Evolutionary conservation across 345 rosid species (phyloP).

Genomic region (rapeseed (Brassica napus)): DNA sequence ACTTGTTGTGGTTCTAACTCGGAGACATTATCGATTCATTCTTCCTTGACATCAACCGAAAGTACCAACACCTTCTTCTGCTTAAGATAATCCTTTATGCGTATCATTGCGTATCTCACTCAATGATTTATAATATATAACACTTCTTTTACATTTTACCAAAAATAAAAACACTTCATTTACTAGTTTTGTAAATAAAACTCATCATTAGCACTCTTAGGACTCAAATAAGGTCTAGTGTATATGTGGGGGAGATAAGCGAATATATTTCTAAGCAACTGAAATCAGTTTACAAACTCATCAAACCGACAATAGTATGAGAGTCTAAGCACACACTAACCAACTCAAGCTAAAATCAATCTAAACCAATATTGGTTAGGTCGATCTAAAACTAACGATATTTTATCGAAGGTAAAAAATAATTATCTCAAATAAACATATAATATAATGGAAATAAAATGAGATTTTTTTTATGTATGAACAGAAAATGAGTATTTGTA

Average conservation of each 20-base stretch:
- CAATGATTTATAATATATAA: not conserved
- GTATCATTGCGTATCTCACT: not conserved
- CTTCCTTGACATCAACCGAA: conserved; percentile 36
- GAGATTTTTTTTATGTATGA: too few relatives aligned
- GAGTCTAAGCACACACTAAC: not conserved
- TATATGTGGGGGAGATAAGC: not conserved
- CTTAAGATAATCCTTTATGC: not conserved
- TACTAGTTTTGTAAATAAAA: not conserved
- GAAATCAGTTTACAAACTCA: too few relatives aligned
- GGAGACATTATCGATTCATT: conserved; percentile 30
- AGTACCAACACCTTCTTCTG: not conserved
- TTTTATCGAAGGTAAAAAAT: too few relatives aligned
- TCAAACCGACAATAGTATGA: not conserved
- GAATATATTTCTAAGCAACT: too few relatives aligned
- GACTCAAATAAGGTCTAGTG: not conserved
- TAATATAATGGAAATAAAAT: too few relatives aligned
- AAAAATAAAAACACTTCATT: not conserved
- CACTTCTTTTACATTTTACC: not conserved
- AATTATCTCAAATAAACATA: not conserved
- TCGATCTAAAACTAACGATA: not conserved
- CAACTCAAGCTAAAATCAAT: too few relatives aligned
- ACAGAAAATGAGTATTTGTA: too few relatives aligned
- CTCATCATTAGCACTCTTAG: not conserved
- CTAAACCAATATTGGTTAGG: too few relatives aligned
- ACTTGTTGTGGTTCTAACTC: conserved; percentile 31